Base-by-base conservation (phyloP, 176 grass and related monocot species). In the Puccinellia tenuiflora region DNA sequence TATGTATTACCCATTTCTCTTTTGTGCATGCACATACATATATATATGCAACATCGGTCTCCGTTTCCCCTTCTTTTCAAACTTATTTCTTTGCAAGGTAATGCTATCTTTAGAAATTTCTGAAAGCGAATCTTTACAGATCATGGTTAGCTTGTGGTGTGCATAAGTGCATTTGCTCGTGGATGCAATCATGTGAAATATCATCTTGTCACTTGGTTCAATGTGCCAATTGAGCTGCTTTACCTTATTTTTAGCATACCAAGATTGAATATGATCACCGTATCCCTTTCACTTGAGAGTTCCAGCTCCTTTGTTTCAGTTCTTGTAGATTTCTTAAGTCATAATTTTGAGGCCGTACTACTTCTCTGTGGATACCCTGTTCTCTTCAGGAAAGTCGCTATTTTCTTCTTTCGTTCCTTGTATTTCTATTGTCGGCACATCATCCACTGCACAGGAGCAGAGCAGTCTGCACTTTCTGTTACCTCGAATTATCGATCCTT, bases 151-250 rank as follows among this genome's bases (percentile, higher is more conserved):
- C 53, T 35, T 37, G 14, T 64, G 26, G 5, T 34, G 34, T 81
- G 62, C 71, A 81, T 89, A 3, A 25, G 34, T 81, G 62, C 71
- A 81, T 89, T 89, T 77, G 42, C 34, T 78, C 4, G 62, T 77
- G 72, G 53, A 40, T 62, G 72, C 63, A 86, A 50, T 84, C 76
- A 89, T 69, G 42, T 52, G 28, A 33, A 69, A 50, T 51, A n/a
- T 31, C 24, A 12, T 69, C 55, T 64, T 11, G 39, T 78, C 63
- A 16, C 25, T 64, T 60, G 53, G 60, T 54, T 70, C 25, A 51
- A 52, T 82, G 62, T 81, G 22, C 62, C 33, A 16, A 78, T 14
- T 45, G 45, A 73, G 54, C 43, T 3, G 20, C 72, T 82, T 76
- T 82, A 5, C 52, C 88, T 5, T 54, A 64, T 54, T 60, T 61